Percentiles rank a stretch among this genome's conserved stretches.
phyloP scores from a whole-genome alignment of 257 asterid genomes.

The Dorcoceras hygrometricum region DNA sequence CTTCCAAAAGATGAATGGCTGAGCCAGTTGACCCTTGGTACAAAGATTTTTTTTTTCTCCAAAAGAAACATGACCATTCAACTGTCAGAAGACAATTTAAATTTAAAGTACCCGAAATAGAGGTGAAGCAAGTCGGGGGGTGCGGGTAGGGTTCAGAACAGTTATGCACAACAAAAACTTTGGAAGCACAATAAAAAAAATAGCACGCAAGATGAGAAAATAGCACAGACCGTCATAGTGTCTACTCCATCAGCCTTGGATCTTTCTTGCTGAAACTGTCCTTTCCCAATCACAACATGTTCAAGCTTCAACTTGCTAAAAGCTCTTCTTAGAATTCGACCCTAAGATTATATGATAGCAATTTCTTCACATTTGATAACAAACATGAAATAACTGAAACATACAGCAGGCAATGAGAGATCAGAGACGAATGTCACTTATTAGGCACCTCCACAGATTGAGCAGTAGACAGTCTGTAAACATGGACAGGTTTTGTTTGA shows the following conservation, averaged over 20 bases:
- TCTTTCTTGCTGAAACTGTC: conserved; percentile 86
- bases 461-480: conserved; percentile 91
- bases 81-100: neutral
- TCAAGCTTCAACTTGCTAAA: conserved; percentile 95
- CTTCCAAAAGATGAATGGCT: neutral
- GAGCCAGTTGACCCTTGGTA: neutral
- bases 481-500: conserved; percentile 99
- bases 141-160: too few relatives aligned
- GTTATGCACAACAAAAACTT: neutral
- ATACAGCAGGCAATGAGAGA: neutral
- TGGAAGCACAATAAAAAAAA: conserved; percentile 8
- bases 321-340: conserved; percentile 90
- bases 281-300: conserved; percentile 95
- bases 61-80: neutral
- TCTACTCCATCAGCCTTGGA: conserved; percentile 44
- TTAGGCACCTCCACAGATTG: conserved; percentile 80
- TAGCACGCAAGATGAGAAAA: neutral
- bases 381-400: neutral
- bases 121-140: neutral
- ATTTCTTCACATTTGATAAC: neutral
- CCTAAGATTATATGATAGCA: conserved; percentile 38
- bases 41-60: neutral
- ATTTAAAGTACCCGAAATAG: neutral
- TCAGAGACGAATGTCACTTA: neutral
- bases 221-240: conserved; percentile 40